phyloP scores from a whole-genome alignment of 169 alveolate species.

The Cryptosporidium ubiquitum region DNA sequence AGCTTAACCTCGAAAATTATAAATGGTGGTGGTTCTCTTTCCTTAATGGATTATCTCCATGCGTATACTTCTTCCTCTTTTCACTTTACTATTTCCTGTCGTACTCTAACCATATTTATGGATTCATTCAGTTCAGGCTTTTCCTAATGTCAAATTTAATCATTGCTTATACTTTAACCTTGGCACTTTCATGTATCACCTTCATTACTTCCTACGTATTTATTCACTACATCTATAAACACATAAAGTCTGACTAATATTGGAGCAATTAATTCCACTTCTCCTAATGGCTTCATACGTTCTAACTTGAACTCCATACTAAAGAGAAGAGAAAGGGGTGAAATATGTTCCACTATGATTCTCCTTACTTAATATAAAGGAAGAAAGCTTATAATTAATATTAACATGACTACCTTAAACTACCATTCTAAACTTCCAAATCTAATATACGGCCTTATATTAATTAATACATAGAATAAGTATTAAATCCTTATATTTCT shows the following conservation, averaged over 20 bases:
- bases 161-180: constrained; percentile 25
- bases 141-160: constrained; percentile 40
- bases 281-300: background rate
- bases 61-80: constrained; percentile 50
- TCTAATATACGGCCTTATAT: background rate
- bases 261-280: background rate
- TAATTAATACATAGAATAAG: constrained; percentile 5
- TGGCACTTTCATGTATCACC: constrained; percentile 36
- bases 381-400: background rate
- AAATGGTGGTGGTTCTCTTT: constrained; percentile 75
- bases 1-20: constrained; percentile 63
- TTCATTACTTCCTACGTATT: constrained; percentile 50
- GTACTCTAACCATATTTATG: constrained; percentile 55
- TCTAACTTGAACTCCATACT: no score
- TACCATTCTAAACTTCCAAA: background rate
- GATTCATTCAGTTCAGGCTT: constrained; percentile 40
- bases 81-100: constrained; percentile 38
- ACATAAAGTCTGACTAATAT: constrained; percentile 47
- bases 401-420: background rate
- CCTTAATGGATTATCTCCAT: constrained; percentile 59
- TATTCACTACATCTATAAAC: constrained; percentile 61
- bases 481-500: constrained; percentile 7
- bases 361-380: background rate
- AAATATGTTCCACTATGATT: background rate
- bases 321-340: background rate